phyloP scores from a whole-genome alignment of 768 basidiomycete genomes.

The Symmetrospora coprosmae region DNA sequence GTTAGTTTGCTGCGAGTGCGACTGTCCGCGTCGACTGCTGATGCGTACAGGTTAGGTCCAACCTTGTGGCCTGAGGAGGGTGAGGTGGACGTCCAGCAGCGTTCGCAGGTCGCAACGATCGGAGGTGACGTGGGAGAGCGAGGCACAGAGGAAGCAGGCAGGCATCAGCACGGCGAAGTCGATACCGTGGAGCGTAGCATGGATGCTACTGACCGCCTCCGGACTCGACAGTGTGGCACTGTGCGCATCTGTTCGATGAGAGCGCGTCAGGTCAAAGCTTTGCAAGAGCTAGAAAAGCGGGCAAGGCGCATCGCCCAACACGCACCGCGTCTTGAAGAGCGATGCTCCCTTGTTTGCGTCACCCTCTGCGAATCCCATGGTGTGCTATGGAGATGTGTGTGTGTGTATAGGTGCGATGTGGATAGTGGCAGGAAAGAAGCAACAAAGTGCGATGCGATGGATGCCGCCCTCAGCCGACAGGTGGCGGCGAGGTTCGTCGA shows the following conservation, averaged over 20 bases:
- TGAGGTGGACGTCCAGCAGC: not conserved
- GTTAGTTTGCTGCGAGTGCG: constrained; percentile 38
- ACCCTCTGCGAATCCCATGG: constrained; percentile 22
- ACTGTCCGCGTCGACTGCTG: constrained; percentile 41
- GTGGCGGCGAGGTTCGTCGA: not conserved
- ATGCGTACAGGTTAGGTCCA: constrained; percentile 75
- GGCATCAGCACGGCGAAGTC: not conserved
- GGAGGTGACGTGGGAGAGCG: not conserved
- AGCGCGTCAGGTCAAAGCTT: constrained; percentile 37
- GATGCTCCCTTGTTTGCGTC: constrained; percentile 23
- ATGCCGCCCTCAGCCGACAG: not conserved
- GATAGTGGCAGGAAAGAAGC: not conserved
- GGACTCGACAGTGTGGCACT: constrained; percentile 57
- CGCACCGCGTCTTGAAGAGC: constrained; percentile 90
- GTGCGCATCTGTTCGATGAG: not conserved
- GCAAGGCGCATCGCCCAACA: too few relatives aligned
- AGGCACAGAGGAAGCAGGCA: not conserved
- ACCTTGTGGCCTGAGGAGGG: constrained; percentile 67
- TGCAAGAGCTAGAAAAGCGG: too few relatives aligned
- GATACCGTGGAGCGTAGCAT: too few relatives aligned
- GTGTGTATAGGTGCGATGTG: not conserved
- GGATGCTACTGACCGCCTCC: constrained; percentile 9
- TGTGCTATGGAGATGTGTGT: not conserved
- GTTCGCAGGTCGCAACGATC: not conserved
- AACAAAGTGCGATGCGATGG: not conserved